Evolutionary conservation across 768 basidiomycete species (phyloP).

Genomic region (Mycena filopes): DNA sequence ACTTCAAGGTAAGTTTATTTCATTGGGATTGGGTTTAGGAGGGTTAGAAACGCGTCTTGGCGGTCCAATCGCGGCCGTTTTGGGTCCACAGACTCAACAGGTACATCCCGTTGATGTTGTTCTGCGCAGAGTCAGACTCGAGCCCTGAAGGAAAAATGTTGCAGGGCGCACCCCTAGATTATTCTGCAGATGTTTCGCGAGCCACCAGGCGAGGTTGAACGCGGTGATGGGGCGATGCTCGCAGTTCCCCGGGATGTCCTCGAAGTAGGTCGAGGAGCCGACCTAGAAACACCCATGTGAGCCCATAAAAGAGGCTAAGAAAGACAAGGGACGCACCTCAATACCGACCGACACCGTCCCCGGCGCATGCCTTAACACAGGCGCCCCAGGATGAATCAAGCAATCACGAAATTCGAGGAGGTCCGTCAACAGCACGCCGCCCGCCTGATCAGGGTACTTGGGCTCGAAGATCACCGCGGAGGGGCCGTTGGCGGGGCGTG

Average conservation of each 20-base stretch:
- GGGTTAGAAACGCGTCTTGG: background rate
- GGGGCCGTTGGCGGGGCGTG: background rate
- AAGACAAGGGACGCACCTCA: background rate
- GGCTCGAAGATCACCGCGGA: background rate
- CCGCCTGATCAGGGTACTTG: background rate
- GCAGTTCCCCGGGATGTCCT: background rate
- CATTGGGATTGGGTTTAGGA: too few relatives aligned
- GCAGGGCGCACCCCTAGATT: background rate
- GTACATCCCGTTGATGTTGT: background rate
- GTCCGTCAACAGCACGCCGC: background rate
- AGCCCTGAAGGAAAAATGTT: too few relatives aligned
- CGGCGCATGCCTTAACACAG: background rate
- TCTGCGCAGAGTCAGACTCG: background rate
- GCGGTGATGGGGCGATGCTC: background rate
- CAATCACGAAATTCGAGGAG: background rate
- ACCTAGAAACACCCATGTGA: background rate
- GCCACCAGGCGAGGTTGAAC: slow-evolving; percentile 7
- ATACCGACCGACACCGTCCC: background rate
- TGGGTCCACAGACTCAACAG: background rate
- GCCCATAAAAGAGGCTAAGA: background rate
- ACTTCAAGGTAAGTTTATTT: too few relatives aligned
- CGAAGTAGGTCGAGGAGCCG: background rate
- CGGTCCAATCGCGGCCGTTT: background rate
- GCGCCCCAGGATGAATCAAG: background rate
- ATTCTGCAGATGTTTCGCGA: background rate